A percentile compares a stretch with the other conserved stretches of the same genome.
Evolutionary conservation across 257 asterid genomes (phyloP).

Genomic region (Agastache rugosa): DNA sequence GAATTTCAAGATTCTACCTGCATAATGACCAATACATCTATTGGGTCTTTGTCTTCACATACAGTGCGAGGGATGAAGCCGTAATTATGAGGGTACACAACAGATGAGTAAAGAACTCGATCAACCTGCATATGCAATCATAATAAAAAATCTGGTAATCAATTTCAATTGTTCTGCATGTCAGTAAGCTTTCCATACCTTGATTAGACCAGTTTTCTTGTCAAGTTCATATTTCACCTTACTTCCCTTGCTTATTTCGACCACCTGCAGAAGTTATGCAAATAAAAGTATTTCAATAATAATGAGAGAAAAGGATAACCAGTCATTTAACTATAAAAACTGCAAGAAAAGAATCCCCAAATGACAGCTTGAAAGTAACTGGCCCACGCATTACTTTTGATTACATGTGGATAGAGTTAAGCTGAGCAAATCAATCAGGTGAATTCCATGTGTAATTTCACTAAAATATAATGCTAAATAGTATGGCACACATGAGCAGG

Average conservation of each 20-base stretch:
- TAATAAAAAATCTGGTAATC: slow-evolving; percentile 9
- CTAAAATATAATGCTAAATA: neutral
- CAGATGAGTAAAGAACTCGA: slow-evolving; percentile 93
- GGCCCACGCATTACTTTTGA: neutral
- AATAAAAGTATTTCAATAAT: neutral
- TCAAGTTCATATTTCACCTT: slow-evolving; percentile 98
- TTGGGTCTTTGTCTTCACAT: slow-evolving; percentile 90
- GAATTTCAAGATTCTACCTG: slow-evolving; percentile 59
- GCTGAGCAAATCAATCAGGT: neutral
- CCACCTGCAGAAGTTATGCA: slow-evolving; percentile 61
- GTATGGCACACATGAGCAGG: neutral
- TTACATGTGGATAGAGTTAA: slow-evolving; percentile 11
- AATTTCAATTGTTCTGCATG: neutral
- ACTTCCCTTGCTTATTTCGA: slow-evolving; percentile 89
- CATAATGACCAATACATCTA: slow-evolving; percentile 97
- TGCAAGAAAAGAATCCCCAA: neutral
- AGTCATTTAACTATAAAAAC: neutral
- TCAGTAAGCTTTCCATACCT: slow-evolving; percentile 50
- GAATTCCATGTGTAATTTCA: neutral
- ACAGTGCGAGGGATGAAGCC: slow-evolving; percentile 97
- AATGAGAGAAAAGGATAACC: slow-evolving; percentile 13
- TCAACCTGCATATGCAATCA: slow-evolving; percentile 67
- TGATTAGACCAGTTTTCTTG: slow-evolving; percentile 90
- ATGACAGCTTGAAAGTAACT: slow-evolving; percentile 19
- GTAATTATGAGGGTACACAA: slow-evolving; percentile 96